Evolutionary conservation across 2,329 filamentous ascomycete species (phyloP).

Genomic region (Magnaporthiopsis rhizophila): DNA sequence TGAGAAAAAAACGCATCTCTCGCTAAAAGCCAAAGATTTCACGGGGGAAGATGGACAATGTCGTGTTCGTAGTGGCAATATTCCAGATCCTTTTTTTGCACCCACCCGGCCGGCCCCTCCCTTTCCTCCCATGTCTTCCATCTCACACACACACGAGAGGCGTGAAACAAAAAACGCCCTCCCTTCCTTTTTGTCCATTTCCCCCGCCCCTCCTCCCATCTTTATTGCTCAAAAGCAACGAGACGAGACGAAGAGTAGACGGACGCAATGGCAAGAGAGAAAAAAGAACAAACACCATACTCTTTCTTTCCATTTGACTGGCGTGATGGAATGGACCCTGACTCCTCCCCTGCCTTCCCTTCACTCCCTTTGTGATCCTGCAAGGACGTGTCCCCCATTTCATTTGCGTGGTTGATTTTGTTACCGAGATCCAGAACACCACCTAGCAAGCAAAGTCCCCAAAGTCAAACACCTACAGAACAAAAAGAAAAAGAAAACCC

Average conservation of each 20-base stretch:
- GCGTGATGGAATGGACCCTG: neutral
- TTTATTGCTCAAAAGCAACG: neutral
- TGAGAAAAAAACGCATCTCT: neutral
- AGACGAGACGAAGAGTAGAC: too few species aligned
- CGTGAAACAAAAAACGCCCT: neutral
- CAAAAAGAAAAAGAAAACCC: neutral
- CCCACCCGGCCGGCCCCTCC: too few species aligned
- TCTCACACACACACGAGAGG: neutral
- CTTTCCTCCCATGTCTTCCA: neutral
- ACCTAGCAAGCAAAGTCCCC: neutral
- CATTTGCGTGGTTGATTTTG: neutral
- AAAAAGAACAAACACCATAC: neutral
- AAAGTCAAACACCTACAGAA: too few species aligned
- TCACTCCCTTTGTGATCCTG: neutral
- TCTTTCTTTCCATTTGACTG: neutral
- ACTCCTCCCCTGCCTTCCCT: neutral
- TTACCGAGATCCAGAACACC: neutral
- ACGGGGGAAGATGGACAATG: neutral
- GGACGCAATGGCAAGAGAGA: neutral
- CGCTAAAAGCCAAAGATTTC: neutral
- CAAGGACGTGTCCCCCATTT: neutral
- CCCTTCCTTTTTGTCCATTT: neutral
- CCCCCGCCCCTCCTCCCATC: too few species aligned
- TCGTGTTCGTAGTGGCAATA: neutral
- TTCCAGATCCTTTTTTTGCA: neutral